phyloP scores from a whole-genome alignment of 164 flowering plant genomes.

The Cinnamomum micranthum region DNA sequence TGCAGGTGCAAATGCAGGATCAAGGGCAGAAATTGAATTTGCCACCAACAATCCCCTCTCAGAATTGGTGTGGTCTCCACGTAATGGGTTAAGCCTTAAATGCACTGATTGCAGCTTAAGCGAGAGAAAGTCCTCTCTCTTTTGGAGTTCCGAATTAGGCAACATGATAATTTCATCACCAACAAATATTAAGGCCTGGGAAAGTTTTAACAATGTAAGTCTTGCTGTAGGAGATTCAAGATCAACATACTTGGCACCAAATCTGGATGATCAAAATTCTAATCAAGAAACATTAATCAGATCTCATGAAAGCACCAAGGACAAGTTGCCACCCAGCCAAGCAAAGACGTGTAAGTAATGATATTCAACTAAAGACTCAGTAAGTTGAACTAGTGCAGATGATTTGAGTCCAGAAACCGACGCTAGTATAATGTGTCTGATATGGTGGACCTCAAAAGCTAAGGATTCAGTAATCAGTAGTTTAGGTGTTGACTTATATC shows the following conservation, averaged over 20 bases:
- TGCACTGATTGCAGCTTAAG: constrained; percentile 43
- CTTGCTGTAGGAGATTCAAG: constrained; percentile 18
- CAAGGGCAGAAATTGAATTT: constrained; percentile 34
- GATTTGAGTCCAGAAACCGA: too few species aligned
- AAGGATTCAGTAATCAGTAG: too few species aligned
- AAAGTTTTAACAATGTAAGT: constrained; percentile 13
- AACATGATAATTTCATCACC: constrained; percentile 27
- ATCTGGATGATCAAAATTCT: constrained; percentile 16
- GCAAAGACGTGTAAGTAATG: constrained; percentile 6
- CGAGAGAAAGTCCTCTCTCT: constrained; percentile 25
- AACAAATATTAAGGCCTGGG: constrained; percentile 15
- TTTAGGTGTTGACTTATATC: too few species aligned
- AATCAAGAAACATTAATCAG: constrained; percentile 10
- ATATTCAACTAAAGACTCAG: background rate
- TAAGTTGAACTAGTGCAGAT: background rate
- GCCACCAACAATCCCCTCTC: constrained; percentile 45
- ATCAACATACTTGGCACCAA: background rate
- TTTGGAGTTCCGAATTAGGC: constrained; percentile 34
- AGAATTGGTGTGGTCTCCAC: constrained; percentile 87
- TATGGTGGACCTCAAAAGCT: too few species aligned
- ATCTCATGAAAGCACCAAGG: constrained; percentile 15
- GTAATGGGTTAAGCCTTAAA: constrained; percentile 51
- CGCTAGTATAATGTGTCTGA: too few species aligned
- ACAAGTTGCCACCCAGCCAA: constrained; percentile 11
- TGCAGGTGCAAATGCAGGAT: constrained; percentile 96